These are phyloP conservation scores for Phoma sp. DNA, from an alignment of 2,329 filamentous ascomycete genomes.

Conservation along the genomic window DNA sequence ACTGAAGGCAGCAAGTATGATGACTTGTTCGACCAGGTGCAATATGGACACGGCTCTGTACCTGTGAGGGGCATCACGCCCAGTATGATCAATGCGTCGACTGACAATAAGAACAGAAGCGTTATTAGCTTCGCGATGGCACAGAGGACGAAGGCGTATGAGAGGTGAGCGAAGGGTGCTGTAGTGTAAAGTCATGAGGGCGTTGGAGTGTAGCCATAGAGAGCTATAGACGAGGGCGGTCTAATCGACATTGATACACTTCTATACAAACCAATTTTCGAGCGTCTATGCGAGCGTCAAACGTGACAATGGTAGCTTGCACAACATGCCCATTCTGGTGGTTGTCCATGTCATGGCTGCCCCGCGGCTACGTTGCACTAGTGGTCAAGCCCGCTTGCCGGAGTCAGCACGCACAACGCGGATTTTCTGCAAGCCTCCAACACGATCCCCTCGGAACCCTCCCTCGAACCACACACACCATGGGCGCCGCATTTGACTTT, in stretches of 20 bases:
- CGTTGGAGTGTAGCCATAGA: too few relatives aligned
- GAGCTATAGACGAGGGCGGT: too few relatives aligned
- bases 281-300: too few relatives aligned
- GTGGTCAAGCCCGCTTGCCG: slow-evolving; percentile 13
- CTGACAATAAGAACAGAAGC: slow-evolving; percentile 44
- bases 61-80: slow-evolving; percentile 45
- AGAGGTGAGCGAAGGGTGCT: slow-evolving; percentile 6
- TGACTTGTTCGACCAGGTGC: slow-evolving; percentile 34
- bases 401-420: slow-evolving; percentile 15
- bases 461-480: slow-evolving; percentile 32
- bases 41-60: slow-evolving; percentile 41
- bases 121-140: slow-evolving; percentile 42
- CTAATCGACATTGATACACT: too few relatives aligned
- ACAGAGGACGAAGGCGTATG: slow-evolving; percentile 41
- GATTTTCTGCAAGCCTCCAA: slow-evolving; percentile 8
- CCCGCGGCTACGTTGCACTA: slow-evolving; percentile 14
- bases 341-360: background rate
- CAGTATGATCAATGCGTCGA: slow-evolving; percentile 44
- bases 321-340: too few relatives aligned
- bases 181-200: background rate
- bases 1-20: slow-evolving; percentile 38
- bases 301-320: too few relatives aligned
- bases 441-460: slow-evolving; percentile 1
- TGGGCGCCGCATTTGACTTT: slow-evolving; percentile 74
- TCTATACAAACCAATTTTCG: too few relatives aligned